Evolutionary conservation across 495 filamentous ascomycete genomes (phyloP), one percentile per base, ranked within the genome.

Genomic region (Chaetomium tenue): DNA sequence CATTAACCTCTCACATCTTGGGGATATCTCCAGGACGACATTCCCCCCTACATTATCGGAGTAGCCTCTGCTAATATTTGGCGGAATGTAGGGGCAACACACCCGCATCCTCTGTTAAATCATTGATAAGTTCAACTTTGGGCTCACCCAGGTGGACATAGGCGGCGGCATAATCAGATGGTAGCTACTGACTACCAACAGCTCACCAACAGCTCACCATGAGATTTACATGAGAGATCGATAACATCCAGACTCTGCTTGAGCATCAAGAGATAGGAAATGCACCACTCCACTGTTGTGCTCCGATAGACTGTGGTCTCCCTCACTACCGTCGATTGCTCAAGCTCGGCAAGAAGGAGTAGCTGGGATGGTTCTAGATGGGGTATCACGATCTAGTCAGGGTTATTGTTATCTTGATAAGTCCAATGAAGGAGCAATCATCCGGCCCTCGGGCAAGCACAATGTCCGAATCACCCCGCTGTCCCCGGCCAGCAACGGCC

Each of bases 401-500:
- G n/a, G 2, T 48, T 22, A 6, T 11, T 8, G 8, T 48, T 3
- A 33, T 33, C 30, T 33, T 37, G 33, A 37, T 37, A 37, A 37
- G 8, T 11, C 8, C 33, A 33, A 33, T 11, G 5, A 37, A 12
- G 33, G 11, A 37, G 8, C 33, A 37, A 37, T 37, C 33, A 37
- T 1, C 33, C 33, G 33, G 33, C 11, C 5, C 33, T 37, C 33
- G 33, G 33, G 8, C 33, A 11, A 37, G 33, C 5, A 2, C 1
- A 51, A 15, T 26, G 1, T 4, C 23, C 20, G 23, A 53, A 7
- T n/a, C 26, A 8, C 26, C 6, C 23, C 51, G 26, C 42, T 1
- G 11, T 60, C 48, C 2, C 44, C 61, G 61, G 61, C 61, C 52
- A 57, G 52, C 44, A 28, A 26, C 61, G 61, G 61, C 42, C 53